These are phyloP conservation scores for Musa balbisiana DNA, from an alignment of 202 grass and related monocot genomes.

Conservation along the genomic window DNA sequence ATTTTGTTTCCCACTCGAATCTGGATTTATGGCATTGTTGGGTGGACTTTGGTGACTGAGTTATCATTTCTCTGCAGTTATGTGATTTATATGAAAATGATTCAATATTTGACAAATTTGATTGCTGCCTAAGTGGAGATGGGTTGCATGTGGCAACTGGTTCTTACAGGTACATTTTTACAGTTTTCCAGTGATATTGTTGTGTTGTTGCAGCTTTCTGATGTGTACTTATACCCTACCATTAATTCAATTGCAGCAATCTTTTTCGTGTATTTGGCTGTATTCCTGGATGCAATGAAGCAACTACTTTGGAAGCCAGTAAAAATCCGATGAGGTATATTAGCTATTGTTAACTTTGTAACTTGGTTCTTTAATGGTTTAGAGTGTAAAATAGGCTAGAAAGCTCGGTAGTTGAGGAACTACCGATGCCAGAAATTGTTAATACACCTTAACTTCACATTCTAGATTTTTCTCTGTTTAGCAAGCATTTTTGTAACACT, in stretches of 20 bases:
- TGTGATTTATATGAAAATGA: conserved; percentile 99
- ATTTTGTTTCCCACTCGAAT: neutral
- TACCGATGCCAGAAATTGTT: too few species aligned
- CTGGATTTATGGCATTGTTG: too few species aligned
- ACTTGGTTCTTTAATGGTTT: neutral
- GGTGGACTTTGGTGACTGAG: too few species aligned
- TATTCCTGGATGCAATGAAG: conserved; percentile 47
- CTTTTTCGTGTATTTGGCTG: conserved; percentile 86
- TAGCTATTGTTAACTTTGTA: neutral
- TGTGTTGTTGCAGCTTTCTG: neutral
- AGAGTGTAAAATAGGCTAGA: neutral
- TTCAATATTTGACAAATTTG: conserved; percentile 99
- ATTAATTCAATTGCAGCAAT: conserved; percentile 48
- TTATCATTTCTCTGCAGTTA: conserved; percentile 41
- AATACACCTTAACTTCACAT: too few species aligned
- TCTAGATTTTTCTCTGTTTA: too few species aligned
- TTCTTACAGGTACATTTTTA: conserved; percentile 77
- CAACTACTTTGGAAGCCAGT: conserved; percentile 77
- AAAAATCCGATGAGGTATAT: conserved; percentile 76
- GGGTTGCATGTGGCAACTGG: conserved; percentile 84
- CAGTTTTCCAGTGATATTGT: neutral
- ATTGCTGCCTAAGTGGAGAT: conserved; percentile 92
- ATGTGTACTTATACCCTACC: neutral
- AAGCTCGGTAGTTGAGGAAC: neutral
- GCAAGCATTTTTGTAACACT: too few species aligned